These are phyloP conservation scores for Dacryopinax primogenitus DNA, from an alignment of 768 basidiomycete genomes.

Conservation along the genomic window DNA sequence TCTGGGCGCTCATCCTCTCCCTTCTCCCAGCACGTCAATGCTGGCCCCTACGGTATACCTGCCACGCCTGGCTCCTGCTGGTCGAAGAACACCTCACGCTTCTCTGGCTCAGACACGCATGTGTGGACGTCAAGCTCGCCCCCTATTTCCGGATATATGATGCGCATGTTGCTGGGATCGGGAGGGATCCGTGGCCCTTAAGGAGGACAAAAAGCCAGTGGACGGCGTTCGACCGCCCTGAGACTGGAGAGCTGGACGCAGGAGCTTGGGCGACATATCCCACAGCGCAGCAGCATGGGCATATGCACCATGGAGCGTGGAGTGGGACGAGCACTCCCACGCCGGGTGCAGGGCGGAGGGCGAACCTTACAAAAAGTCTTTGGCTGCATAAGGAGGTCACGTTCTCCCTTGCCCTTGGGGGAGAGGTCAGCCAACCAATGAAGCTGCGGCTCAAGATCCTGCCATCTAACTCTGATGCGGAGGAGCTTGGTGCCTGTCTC, in stretches of 20 bases:
- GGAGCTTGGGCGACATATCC: neutral
- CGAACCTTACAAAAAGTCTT: neutral
- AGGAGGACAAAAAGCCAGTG: neutral
- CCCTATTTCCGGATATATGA: neutral
- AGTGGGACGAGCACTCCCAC: neutral
- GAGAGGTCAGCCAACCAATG: neutral
- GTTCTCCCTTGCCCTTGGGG: neutral
- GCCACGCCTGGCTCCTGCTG: neutral
- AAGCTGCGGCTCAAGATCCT: neutral
- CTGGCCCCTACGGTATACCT: neutral
- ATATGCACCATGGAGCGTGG: neutral
- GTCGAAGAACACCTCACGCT: neutral
- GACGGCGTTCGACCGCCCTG: neutral
- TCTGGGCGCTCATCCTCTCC: neutral
- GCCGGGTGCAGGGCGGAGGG: neutral
- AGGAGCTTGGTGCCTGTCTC: neutral
- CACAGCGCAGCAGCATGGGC: neutral
- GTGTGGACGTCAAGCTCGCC: neutral
- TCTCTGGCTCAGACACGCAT: neutral
- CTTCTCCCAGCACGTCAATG: neutral
- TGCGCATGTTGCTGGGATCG: neutral
- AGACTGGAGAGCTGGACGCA: neutral
- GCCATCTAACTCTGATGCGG: neutral
- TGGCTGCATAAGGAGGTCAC: constrained; percentile 7
- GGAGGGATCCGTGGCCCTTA: neutral